Evolutionary conservation across 140 eudicot species (phyloP), one percentile per base, ranked within the genome.

Genomic region (Artemisia princeps): DNA sequence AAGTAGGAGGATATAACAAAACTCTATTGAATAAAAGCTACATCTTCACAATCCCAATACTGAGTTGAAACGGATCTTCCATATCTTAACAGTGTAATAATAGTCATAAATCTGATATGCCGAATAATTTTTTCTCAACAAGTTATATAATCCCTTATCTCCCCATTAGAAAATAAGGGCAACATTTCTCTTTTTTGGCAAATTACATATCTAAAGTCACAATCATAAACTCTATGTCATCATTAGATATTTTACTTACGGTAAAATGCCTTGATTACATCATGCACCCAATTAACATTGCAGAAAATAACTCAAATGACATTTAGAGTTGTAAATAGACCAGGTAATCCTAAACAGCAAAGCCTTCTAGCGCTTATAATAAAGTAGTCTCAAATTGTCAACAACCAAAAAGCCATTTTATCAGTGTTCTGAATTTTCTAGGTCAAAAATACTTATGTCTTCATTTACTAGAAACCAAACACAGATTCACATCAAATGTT

Each of bases 201-300:
- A 30, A 14, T 14, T 14, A 37, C 3, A 15, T 8, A 30, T 28
- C 37, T 12, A 14, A 22, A 3, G 13, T 15, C 19, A 24, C 13
- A 1, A 40, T 23, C 10, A 11, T 24, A 6, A 49, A 6, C 24
- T 28, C 65, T 0, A 24, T n/a, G 20, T 50, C 55, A 24, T 65
- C 70, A 14, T 50, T 14, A 22, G 17, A 59, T 5, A 22, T 22
- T 23, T 50, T 16, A 26, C 49, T n/a, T 10, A 26, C 13, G 44
- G 24, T 51, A 20, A 42, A 17, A 64, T 22, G 22, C 16, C n/a
- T 22, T 9, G 2, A 64, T 3, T 64, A 46, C 60, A 28, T 50
- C 60, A 49, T 2, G 23, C 48, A 24, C 14, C 58, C 16, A 65
- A 42, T 65, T 58, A 65, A 24, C 16, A 52, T 65, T 26, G 14